Evolutionary conservation across 2,329 filamentous ascomycete species (phyloP), one percentile per base, ranked within the genome.

Genomic region (Paracoccidioides lutzii): DNA sequence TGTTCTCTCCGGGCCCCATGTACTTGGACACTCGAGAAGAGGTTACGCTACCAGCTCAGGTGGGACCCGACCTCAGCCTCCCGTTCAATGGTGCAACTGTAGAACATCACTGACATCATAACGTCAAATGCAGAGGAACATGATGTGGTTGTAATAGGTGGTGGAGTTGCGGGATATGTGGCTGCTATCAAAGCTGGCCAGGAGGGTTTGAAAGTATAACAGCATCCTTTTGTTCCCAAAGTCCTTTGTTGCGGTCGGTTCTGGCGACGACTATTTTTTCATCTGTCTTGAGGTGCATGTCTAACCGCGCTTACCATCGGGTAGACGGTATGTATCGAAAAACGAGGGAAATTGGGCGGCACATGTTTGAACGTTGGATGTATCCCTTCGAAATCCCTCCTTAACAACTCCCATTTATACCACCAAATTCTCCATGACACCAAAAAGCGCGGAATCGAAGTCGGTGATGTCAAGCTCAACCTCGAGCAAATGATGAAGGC

Each of bases 361-460:
- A 98, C 93, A 68, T 98, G 93, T 79, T 78, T 98, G 68, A 98
- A 98, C 73, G 93, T 98, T 69, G 93, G 93, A 76, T 98, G 93
- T 78, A 98, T 98, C 71, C 93, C 93, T 63, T 98, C 93, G 63
- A 98, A 98, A 78, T 96, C 93, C 60, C 88, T 98, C 65, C 88
- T 98, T 73, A 98, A 97, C 84, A 97, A 97, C 81, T 96, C 93
- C 66, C 90, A 96, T 74, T 82, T 97, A 59, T 97, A 97, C 80
- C 91, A 97, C 79, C 87, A 90, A 76, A 87, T 96, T 69, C 82
- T 94, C 59, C 91, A 98, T 78, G 93, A 98, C 78, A 91, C 90
- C 63, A 95, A 96, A 78, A 83, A 87, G 75, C 89, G 93, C 72
- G 93, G 93, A 71, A 98, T 98, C 72, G 91, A 97, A 70, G 93